A percentile compares a stretch with the other conserved stretches of the same genome.
Evolutionary conservation across 2,329 filamentous ascomycete species (phyloP).

Genomic region (Clonostachys byssicola): DNA sequence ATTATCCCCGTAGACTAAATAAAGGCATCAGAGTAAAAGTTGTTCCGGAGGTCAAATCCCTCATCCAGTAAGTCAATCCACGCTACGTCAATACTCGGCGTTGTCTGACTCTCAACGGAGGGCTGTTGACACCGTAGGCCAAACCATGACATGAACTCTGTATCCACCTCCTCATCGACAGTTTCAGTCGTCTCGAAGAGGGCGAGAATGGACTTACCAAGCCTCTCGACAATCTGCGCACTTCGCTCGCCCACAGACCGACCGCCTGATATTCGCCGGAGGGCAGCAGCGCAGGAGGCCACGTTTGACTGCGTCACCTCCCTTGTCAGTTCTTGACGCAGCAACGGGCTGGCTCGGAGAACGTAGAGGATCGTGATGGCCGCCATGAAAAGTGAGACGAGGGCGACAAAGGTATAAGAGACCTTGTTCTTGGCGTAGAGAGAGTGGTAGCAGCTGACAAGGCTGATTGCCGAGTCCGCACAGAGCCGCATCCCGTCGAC

Average conservation of each 20-base stretch:
- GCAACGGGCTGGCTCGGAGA: conserved; percentile 10
- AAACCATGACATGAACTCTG: background rate
- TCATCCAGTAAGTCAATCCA: background rate
- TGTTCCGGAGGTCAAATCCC: background rate
- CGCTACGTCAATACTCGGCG: background rate
- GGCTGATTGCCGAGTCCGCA: conserved; percentile 8
- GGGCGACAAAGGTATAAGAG: conserved; percentile 17
- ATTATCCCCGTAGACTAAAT: background rate
- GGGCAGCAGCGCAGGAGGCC: background rate
- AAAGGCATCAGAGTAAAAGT: background rate
- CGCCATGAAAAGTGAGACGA: conserved; percentile 18
- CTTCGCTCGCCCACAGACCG: background rate
- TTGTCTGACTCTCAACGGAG: background rate
- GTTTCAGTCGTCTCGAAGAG: background rate
- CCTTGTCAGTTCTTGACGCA: background rate
- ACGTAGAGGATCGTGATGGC: conserved; percentile 18
- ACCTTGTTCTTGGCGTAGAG: conserved; percentile 17
- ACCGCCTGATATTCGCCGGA: background rate
- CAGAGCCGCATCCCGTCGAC: conserved; percentile 6
- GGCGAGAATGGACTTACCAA: background rate
- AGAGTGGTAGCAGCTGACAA: conserved; percentile 9
- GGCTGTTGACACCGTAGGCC: background rate
- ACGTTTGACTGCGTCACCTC: background rate
- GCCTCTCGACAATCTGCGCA: background rate
- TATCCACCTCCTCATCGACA: background rate